Evolutionary conservation across 1,284 basidiomycete species (phyloP), one percentile per base, ranked within the genome.

Genomic region (Tilletia setariae): DNA sequence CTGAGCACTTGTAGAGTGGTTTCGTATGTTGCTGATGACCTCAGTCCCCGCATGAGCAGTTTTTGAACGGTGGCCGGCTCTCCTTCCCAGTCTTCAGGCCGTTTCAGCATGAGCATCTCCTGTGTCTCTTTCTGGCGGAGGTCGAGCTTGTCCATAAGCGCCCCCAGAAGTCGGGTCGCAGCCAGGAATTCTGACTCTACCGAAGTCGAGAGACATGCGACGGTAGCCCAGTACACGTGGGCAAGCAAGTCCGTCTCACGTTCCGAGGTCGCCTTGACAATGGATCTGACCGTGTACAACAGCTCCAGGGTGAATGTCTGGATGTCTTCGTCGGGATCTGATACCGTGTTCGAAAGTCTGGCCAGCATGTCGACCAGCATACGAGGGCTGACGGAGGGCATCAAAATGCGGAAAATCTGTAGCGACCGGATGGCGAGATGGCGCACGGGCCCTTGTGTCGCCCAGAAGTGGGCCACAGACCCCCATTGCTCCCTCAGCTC

Each of bases 381-480:
- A 13, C 86, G 84, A 64, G 90, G 87, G 64, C 88, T 89, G 59
- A 92, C 86, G 42, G 86, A 85, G 0, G 92, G 90, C 73, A 88
- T 87, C n/a, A 97, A 84, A 1, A 91, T 88, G 46, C 93, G 89
- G 83, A 93, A 93, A n/a, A 93, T 86, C 81, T 96, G 93, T 72
- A 97, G 86, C 1, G 94, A 95, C 40, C 93, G 88, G 83, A 91
- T 93, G 0, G 94, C 93, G 35, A 90, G 89, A 64, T 90, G 89
- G 47, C 92, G 88, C 70, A 94, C 91, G 2, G 92, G 90, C 76
- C 92, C 94, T 0, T 90, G 87, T 2, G 92, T 93, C 1, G 92
- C 91, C 90, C 94, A 96, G 42, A 86, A 84, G 69, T 96, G 84
- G 1, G 92, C 91, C 35, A 92, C 79, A 4, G 89, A 88, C 6